Base-by-base conservation (phyloP, 352 stramenopile genomes). In the Globisporangium viniferum region DNA sequence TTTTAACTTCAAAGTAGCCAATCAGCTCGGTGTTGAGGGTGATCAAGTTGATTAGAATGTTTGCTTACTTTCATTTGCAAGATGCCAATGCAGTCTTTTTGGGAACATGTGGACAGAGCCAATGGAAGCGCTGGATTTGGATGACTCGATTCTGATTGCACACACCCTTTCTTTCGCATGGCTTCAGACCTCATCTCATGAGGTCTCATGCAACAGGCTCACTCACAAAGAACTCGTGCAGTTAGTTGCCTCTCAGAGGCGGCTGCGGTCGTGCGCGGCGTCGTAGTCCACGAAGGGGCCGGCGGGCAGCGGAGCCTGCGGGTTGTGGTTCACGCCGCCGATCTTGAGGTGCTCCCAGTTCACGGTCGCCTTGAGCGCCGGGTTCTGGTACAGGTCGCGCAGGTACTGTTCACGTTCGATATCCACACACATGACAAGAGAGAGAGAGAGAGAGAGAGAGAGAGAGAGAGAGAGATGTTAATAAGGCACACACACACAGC, bases 321-420 rank as follows among this genome's bases (percentile, higher is more conserved):
- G 73, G 64, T 97, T 89, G 22, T 70, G 84, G 33, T 77, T 80
- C 70, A 85, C 96, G 71, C 97, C 97, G 72, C 96, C 88, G 31
- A 71, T 73, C 74, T 94, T 95, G 76, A 97, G 95, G 70, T 97
- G 88, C 22, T 89, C 61, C 78, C 97, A 95, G 65, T 95, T 74
- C 5, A 95, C 73, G 10, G 81, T 85, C 22, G 78, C 72, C 22
- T 78, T 36, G 18, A 97, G 71, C 8, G 73, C 84, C 22, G 77
- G 73, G 35, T 84, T 85, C 64, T 97, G 86, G 69, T 96, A 97
- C 31, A 97, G 76, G 51, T 72, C 67, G 29, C 54, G 59, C 51
- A 72, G 6, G 48, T 72, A 72, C 65, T 66, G 20, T 5, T 3
- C 39, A 14, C 8, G 36, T 41, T 12, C 39, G 18, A 18, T 12